Conservation (phyloP, 2,329 filamentous ascomycete species). For the Magnaporthales sp. region DNA sequence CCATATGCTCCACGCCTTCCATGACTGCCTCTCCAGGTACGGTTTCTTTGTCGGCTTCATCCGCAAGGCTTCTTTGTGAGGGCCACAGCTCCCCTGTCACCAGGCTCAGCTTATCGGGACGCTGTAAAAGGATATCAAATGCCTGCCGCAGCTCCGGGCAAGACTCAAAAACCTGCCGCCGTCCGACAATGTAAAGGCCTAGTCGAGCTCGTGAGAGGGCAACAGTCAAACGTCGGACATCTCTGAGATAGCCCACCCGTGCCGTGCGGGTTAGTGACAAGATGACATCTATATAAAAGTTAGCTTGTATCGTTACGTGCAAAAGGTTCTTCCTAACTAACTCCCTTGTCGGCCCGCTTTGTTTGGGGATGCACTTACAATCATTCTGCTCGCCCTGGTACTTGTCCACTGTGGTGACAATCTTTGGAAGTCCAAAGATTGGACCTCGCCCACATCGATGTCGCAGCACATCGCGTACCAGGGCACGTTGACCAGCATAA, state of each 20-base stretch:
- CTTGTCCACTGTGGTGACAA: slow-evolving; percentile 93
- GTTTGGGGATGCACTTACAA: slow-evolving; percentile 51
- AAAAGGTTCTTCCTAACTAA: no score
- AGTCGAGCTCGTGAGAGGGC: slow-evolving; percentile 87
- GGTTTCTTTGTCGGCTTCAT: slow-evolving; percentile 36
- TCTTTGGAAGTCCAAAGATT: slow-evolving; percentile 81
- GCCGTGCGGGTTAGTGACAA: slow-evolving; percentile 86
- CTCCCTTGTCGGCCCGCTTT: background rate
- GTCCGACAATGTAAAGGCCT: slow-evolving; percentile 85
- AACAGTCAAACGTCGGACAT: slow-evolving; percentile 88
- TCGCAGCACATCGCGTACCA: slow-evolving; percentile 78
- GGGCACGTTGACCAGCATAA: slow-evolving; percentile 83
- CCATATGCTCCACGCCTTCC: slow-evolving; percentile 87
- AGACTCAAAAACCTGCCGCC: slow-evolving; percentile 78
- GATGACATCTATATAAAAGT: slow-evolving; percentile 63
- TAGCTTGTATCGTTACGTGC: slow-evolving; percentile 6
- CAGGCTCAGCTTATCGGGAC: slow-evolving; percentile 74
- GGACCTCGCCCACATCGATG: slow-evolving; percentile 77
- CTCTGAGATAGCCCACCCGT: slow-evolving; percentile 83
- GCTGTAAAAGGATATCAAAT: slow-evolving; percentile 67
- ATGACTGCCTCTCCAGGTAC: slow-evolving; percentile 59
- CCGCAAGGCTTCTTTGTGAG: slow-evolving; percentile 42
- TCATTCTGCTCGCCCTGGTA: slow-evolving; percentile 99
- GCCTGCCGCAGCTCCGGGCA: slow-evolving; percentile 83
- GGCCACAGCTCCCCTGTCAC: slow-evolving; percentile 84